A percentile compares a stretch with the other conserved stretches of the same genome.
phyloP scores from a whole-genome alignment of 805 yeast species.

The Candida sanyiensis region DNA sequence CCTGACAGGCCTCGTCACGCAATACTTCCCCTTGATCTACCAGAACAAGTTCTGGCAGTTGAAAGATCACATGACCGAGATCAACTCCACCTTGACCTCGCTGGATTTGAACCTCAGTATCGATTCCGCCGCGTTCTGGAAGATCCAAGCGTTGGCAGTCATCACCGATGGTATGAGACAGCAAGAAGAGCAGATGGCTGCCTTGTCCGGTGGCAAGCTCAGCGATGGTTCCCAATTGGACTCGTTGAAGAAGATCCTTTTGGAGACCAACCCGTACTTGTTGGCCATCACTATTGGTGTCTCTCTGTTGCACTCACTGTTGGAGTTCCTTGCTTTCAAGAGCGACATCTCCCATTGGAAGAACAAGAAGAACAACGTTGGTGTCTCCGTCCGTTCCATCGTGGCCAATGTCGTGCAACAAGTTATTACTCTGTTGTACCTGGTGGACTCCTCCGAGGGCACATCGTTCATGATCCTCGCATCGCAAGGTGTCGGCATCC shows the following conservation, averaged over 20 bases:
- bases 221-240: slow-evolving; percentile 32
- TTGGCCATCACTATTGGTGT: slow-evolving; percentile 30
- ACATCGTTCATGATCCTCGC: slow-evolving; percentile 34
- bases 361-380: slow-evolving; percentile 35
- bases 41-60: slow-evolving; percentile 38
- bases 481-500: slow-evolving; percentile 33
- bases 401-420: slow-evolving; percentile 37
- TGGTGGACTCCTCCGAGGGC: slow-evolving; percentile 34
- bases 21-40: slow-evolving; percentile 33
- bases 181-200: slow-evolving; percentile 19
- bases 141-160: slow-evolving; percentile 27
- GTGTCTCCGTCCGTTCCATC: slow-evolving; percentile 34
- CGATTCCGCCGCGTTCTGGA: slow-evolving; percentile 26
- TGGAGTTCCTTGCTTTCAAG: slow-evolving; percentile 38
- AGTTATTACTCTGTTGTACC: slow-evolving; percentile 32
- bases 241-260: slow-evolving; percentile 29
- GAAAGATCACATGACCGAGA: slow-evolving; percentile 29
- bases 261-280: slow-evolving; percentile 34
- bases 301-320: slow-evolving; percentile 31
- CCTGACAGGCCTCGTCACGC: slow-evolving; percentile 26
- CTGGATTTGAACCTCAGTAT: slow-evolving; percentile 28
- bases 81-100: slow-evolving; percentile 23
- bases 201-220: slow-evolving; percentile 20
- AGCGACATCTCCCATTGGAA: slow-evolving; percentile 37
- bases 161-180: slow-evolving; percentile 28